Evolutionary conservation across 2,329 filamentous ascomycete genomes (phyloP).

Genomic region (Alternaria dauci): DNA sequence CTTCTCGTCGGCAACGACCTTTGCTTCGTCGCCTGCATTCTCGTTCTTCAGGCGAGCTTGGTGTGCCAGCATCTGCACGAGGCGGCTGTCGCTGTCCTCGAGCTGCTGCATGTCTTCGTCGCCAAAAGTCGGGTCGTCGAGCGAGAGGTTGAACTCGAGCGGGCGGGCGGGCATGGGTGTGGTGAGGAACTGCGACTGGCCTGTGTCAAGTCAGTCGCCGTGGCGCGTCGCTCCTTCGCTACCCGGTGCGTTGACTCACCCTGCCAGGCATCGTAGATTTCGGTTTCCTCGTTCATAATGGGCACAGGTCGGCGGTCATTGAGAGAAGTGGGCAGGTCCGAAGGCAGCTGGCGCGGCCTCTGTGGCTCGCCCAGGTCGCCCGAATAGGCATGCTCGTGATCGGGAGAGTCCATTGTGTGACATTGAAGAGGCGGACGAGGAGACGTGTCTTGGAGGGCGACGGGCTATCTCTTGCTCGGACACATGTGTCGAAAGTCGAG

Average conservation of each 20-base stretch:
- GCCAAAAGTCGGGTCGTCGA: constrained; percentile 80
- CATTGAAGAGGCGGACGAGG: constrained; percentile 30
- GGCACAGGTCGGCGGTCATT: constrained; percentile 80
- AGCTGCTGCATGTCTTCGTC: constrained; percentile 66
- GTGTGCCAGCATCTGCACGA: constrained; percentile 95
- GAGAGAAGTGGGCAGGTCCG: constrained; percentile 88
- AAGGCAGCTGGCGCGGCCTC: constrained; percentile 67
- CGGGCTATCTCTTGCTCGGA: constrained; percentile 14
- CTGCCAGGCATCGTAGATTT: constrained; percentile 99
- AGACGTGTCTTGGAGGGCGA: constrained; percentile 5
- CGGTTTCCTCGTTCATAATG: constrained; percentile 80
- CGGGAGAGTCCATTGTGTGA: constrained; percentile 47
- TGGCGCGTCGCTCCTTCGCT: constrained; percentile 12
- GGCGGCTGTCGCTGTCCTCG: constrained; percentile 82
- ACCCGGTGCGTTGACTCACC: constrained; percentile 64
- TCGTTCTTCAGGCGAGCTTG: constrained; percentile 86
- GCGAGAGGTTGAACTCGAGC: constrained; percentile 82
- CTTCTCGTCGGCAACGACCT: constrained; percentile 76
- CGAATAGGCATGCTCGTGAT: constrained; percentile 46
- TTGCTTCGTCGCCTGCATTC: constrained; percentile 75
- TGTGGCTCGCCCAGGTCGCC: constrained; percentile 40
- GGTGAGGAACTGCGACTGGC: constrained; percentile 94
- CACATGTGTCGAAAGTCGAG: constrained; percentile 11
- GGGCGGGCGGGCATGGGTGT: constrained; percentile 85
- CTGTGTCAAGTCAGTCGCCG: constrained; percentile 57